Evolutionary conservation across 2,329 filamentous ascomycete species (phyloP), one percentile per base, ranked within the genome.

Genomic region (Scedosporium minutisporum): DNA sequence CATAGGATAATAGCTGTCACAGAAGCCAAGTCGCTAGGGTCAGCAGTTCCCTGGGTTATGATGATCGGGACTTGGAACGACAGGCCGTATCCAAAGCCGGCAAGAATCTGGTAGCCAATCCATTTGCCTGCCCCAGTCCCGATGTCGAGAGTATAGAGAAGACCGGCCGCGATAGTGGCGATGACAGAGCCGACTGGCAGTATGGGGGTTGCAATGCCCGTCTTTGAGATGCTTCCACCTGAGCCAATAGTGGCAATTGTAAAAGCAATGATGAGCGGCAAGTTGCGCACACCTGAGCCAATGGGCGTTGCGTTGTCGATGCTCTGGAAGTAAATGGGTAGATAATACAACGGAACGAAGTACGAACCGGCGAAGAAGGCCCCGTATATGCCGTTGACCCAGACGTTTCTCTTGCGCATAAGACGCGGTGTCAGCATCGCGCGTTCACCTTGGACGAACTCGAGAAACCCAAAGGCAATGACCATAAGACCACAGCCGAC

Each of bases 31-130:
- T 82, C 80, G 33, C 70, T 66, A 4, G 78, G 68, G 2, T 68
- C 65, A 3, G 77, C 71, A 10, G 73, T 72, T 3, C 73, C 75
- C 66, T 82, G 79, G 4, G 78, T 75, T 25, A 76, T 77, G 64
- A 82, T 80, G 69, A 82, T 79, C 46, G 80, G 80, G 6, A 82
- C 74, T 67, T 83, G 79, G 62, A 79, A 75, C 2, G 71, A 75
- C 6, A 69, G 64, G 12, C 81, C 81, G 64, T 74, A 76, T 3
- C 78, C 81, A 5, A 76, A 69, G n/a, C 82, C 81, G 29, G 73
- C 74, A 2, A 84, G 63, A 14, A 83, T 73, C 70, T 84, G 80
- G 67, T 80, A 84, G 5, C 80, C 81, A 51, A 83, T 80, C 80
- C 80, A 83, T 48, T 74, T 72, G 12, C 71, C 77, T 1, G 73